These are phyloP conservation scores for Actinomortierella wolfii DNA, from an alignment of 371 early-diverging fungal genomes.

Conservation along the genomic window DNA sequence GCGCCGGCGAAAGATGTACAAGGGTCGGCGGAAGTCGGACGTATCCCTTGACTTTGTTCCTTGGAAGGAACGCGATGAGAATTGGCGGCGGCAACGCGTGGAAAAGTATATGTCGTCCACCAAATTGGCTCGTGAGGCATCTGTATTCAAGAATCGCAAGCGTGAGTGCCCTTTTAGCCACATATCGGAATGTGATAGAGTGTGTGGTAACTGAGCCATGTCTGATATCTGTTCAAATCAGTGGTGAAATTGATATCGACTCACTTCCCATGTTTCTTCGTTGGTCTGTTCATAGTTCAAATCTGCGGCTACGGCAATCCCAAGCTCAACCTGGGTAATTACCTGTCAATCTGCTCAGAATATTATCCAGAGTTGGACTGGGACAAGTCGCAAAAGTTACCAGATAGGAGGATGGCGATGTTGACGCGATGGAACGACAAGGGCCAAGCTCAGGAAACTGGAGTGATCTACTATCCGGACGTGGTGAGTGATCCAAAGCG, in stretches of 20 bases:
- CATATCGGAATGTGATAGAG: too few relatives aligned
- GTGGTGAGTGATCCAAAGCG: slow-evolving; percentile 11
- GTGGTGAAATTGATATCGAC: not conserved
- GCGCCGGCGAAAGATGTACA: slow-evolving; percentile 30
- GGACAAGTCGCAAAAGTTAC: slow-evolving; percentile 30
- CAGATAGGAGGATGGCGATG: slow-evolving; percentile 14
- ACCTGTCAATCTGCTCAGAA: slow-evolving; percentile 41
- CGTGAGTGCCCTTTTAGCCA: too few relatives aligned
- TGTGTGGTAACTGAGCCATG: not conserved
- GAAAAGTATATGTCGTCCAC: slow-evolving; percentile 30
- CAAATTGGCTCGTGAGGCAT: slow-evolving; percentile 39
- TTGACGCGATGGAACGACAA: slow-evolving; percentile 21
- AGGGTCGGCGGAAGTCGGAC: slow-evolving; percentile 17
- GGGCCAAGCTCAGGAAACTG: slow-evolving; percentile 27
- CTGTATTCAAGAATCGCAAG: slow-evolving; percentile 42
- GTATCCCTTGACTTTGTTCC: slow-evolving; percentile 39
- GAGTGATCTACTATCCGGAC: slow-evolving; percentile 29
- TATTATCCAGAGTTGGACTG: slow-evolving; percentile 36
- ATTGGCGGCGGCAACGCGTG: slow-evolving; percentile 36
- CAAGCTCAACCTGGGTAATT: slow-evolving; percentile 39
- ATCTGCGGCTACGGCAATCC: slow-evolving; percentile 44
- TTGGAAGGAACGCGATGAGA: slow-evolving; percentile 46
- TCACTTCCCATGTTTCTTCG: not conserved
- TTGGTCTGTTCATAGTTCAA: slow-evolving; percentile 15
- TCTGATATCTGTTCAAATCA: not conserved